phyloP scores from a whole-genome alignment of 2,329 filamentous ascomycete genomes.

The Ploettnerulaceae sp. region DNA sequence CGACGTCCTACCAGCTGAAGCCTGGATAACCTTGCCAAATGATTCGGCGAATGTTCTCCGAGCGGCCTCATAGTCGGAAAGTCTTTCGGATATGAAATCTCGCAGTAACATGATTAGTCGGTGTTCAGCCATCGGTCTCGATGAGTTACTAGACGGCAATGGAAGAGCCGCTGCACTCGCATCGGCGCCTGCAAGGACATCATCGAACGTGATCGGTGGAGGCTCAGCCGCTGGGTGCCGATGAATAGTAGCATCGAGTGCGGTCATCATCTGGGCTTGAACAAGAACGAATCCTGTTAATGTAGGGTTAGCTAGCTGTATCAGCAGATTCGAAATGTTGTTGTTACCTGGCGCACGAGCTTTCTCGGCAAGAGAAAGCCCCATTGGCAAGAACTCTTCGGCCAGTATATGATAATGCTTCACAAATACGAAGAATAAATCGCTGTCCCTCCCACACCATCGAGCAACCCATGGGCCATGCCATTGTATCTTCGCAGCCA shows the following conservation, averaged over 20 bases:
- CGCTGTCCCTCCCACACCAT: constrained; percentile 69
- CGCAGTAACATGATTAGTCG: constrained; percentile 64
- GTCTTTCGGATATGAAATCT: constrained; percentile 60
- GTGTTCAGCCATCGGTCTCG: constrained; percentile 65
- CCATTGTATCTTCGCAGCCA: constrained; percentile 59
- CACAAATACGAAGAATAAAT: constrained; percentile 68
- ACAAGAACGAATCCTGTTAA: constrained; percentile 53
- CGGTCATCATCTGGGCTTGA: constrained; percentile 62
- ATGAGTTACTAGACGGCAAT: constrained; percentile 53
- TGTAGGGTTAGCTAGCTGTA: constrained; percentile 14
- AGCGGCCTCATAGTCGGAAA: constrained; percentile 46
- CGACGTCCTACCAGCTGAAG: constrained; percentile 57
- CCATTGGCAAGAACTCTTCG: constrained; percentile 50
- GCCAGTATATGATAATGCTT: constrained; percentile 66
- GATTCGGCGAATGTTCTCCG: constrained; percentile 58
- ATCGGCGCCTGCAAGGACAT: constrained; percentile 56
- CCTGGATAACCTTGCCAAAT: constrained; percentile 58
- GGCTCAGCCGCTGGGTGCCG: constrained; percentile 47
- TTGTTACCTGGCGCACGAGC: constrained; percentile 49
- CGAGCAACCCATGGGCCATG: constrained; percentile 63
- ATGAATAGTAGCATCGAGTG: constrained; percentile 64
- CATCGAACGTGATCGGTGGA: constrained; percentile 59
- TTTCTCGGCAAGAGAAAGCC: constrained; percentile 49
- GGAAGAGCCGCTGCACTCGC: constrained; percentile 51
- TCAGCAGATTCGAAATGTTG: background rate